Conservation (phyloP, 768 basidiomycete species). For the Phallus indusiatus region DNA sequence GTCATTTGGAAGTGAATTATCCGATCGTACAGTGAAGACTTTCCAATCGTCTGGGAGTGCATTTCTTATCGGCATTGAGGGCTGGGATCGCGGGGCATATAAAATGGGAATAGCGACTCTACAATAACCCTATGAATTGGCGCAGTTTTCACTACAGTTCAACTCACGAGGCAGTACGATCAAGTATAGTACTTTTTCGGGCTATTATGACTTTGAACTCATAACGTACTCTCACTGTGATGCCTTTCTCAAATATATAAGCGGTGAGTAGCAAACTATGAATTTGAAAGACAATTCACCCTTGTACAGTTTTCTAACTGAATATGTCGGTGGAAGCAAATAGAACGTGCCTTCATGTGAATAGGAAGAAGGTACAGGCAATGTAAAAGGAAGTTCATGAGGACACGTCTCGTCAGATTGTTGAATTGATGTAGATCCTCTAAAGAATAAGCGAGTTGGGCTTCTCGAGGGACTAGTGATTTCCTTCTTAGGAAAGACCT, state of each 20-base stretch:
- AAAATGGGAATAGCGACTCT: constrained; percentile 42
- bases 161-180: constrained; percentile 2
- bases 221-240: not conserved
- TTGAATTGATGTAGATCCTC: not conserved
- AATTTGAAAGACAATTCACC: not conserved
- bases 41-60: constrained; percentile 55
- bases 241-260: not conserved
- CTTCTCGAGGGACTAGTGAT: not conserved
- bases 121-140: not conserved
- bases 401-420: not conserved
- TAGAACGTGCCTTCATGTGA: not conserved
- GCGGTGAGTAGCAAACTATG: not conserved
- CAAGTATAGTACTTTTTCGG: not conserved
- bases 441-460: not conserved
- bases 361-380: not conserved
- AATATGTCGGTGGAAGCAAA: constrained; percentile 1
- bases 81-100: constrained; percentile 45
- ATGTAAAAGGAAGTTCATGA: not conserved
- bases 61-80: constrained; percentile 48
- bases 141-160: not conserved
- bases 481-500: not conserved
- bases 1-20: not conserved
- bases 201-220: not conserved
- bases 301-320: not conserved
- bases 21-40: not conserved